A percentile compares a stretch with the other conserved stretches of the same genome.
Evolutionary conservation across 2,329 filamentous ascomycete species (phyloP).

Genomic region (Didymella sp.): DNA sequence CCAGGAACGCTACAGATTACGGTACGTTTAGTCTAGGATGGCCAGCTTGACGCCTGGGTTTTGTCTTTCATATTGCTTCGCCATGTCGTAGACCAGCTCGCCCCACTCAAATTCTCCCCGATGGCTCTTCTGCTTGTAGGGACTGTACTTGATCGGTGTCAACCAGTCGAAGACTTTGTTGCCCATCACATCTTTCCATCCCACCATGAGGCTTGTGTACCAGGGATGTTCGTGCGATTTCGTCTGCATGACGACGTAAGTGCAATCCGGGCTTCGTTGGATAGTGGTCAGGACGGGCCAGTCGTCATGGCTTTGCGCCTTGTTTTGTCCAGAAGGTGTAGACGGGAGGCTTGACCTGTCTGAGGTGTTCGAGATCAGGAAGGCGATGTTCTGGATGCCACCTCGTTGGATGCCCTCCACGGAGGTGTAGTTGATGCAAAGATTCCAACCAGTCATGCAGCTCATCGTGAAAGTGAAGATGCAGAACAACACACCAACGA

Average conservation of each 20-base stretch:
- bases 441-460: conserved; percentile 72
- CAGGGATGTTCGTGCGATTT: conserved; percentile 82
- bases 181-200: conserved; percentile 84
- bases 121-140: conserved; percentile 72
- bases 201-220: conserved; percentile 73
- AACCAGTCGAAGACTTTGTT: conserved; percentile 76
- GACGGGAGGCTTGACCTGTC: conserved; percentile 19
- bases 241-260: conserved; percentile 81
- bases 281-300: conserved; percentile 35
- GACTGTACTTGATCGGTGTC: conserved; percentile 75
- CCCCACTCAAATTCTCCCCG: conserved; percentile 74
- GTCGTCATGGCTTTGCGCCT: conserved; percentile 22
- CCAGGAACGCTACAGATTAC: neutral
- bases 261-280: conserved; percentile 54
- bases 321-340: conserved; percentile 22
- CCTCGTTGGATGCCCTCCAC: conserved; percentile 75
- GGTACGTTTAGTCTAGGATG: conserved; percentile 21
- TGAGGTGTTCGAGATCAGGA: conserved; percentile 56
- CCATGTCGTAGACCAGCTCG: conserved; percentile 58
- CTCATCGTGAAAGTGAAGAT: conserved; percentile 85
- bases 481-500: conserved; percentile 73
- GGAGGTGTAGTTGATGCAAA: conserved; percentile 78
- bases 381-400: conserved; percentile 73
- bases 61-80: conserved; percentile 34
- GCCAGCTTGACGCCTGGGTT: conserved; percentile 31